Base-by-base conservation (phyloP, 768 basidiomycete species). In the Russula emetica region DNA sequence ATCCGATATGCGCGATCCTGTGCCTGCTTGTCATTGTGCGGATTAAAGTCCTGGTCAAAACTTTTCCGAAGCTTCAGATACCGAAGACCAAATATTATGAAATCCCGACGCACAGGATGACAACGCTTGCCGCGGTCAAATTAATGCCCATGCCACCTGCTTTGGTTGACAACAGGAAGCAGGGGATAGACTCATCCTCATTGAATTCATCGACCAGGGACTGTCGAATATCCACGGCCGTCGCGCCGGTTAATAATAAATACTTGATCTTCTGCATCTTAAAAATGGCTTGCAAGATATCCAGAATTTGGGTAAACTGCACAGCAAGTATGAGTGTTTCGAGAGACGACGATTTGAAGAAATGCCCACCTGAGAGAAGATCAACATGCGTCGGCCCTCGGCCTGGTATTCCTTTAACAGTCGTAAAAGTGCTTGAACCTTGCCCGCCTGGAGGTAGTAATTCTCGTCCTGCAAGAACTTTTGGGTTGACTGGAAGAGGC, bases 21-120 rank as follows among this genome's bases (percentile, higher is more conserved):
- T 0, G 97, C 97, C 76, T 99, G 97, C 65, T 90, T 85, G 75
- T 98, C 97, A 73, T 99, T 99, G 76, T 94, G 92, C 4, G 92
- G 92, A 73, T 98, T 98, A 76, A 98, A 99, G 73, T 98, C 96
- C 72, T 96, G 94, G 72, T 99, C 96, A 72, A 94, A 97, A 85
- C 88, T 90, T 63, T 32, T 49, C 9, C 11, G 20, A 9, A 28
- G 47, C 16, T 32, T 62, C 73, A 57, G 52, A 68, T 49, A 28
- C 47, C 51, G 26, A 59, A 42, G 30, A 47, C 22, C 55, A 42
- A 49, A n/a, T 20, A 53, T 16, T 18, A 18, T 36, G 54, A 60
- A 54, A 56, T 34, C 34, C n/a, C 60, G 5, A 73, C 85, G 51
- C 65, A 90, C 89, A 94, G 90, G 70, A 98, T 90, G 47, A 99